phyloP scores from a whole-genome alignment of 2,329 filamentous ascomycete genomes.

The Verticillium klebahnii region DNA sequence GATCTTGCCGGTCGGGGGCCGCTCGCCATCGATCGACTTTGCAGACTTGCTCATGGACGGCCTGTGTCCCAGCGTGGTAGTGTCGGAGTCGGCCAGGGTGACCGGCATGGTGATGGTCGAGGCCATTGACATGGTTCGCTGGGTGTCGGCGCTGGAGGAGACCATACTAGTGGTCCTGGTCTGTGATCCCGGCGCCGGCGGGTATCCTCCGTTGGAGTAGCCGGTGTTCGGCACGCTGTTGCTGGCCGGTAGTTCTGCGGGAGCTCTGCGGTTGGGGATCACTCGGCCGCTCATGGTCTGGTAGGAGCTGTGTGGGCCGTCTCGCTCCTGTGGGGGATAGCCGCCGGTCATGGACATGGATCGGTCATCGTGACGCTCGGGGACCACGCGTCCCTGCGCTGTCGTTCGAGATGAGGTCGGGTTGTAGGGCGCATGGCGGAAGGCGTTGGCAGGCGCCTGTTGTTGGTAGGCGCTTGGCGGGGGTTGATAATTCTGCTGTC shows the following conservation, averaged over 20 bases:
- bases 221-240: slow-evolving; percentile 15
- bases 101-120: slow-evolving; percentile 74
- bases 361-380: slow-evolving; percentile 85
- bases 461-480: slow-evolving; percentile 57
- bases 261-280: slow-evolving; percentile 67
- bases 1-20: slow-evolving; percentile 56
- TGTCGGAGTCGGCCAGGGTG: slow-evolving; percentile 54
- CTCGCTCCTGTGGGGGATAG: slow-evolving; percentile 59
- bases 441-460: slow-evolving; percentile 66
- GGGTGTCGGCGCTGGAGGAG: slow-evolving; percentile 46
- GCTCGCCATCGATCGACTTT: slow-evolving; percentile 49
- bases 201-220: slow-evolving; percentile 32
- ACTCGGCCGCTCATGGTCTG: slow-evolving; percentile 92
- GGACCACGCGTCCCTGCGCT: slow-evolving; percentile 84
- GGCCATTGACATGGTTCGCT: slow-evolving; percentile 86
- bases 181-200: slow-evolving; percentile 46
- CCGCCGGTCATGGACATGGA: slow-evolving; percentile 92
- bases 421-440: slow-evolving; percentile 73
- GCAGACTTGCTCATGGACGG: slow-evolving; percentile 54
- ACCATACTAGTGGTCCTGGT: slow-evolving; percentile 59
- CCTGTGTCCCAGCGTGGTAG: slow-evolving; percentile 45
- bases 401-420: slow-evolving; percentile 71
- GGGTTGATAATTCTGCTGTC: slow-evolving; percentile 68
- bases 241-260: slow-evolving; percentile 31
- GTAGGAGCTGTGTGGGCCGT: slow-evolving; percentile 49